phyloP scores from a whole-genome alignment of 1,139 yeast species.

The Candida sp. region DNA sequence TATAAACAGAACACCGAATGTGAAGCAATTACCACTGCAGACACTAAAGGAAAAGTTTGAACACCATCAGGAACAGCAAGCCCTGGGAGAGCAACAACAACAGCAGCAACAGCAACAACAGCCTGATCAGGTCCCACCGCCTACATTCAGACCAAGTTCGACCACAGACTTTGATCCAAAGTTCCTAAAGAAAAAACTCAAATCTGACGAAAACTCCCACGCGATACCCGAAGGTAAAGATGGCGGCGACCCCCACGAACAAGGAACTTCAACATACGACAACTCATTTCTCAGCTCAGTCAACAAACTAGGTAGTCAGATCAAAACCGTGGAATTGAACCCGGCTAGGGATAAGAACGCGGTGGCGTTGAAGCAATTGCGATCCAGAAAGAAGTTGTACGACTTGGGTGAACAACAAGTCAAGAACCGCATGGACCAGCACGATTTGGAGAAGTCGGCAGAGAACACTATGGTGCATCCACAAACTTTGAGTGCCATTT shows the following conservation, averaged over 20 bases:
- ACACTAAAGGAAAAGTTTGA: constrained; percentile 22
- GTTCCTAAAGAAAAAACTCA: constrained; percentile 22
- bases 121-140: not conserved
- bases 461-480: constrained; percentile 41
- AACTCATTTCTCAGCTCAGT: constrained; percentile 31
- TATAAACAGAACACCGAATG: constrained; percentile 22
- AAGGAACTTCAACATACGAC: constrained; percentile 25
- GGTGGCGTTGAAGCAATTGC: constrained; percentile 38
- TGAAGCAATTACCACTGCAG: constrained; percentile 30
- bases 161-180: constrained; percentile 22
- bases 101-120: not conserved
- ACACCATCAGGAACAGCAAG: constrained; percentile 10
- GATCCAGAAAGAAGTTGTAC: constrained; percentile 31
- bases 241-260: constrained; percentile 48
- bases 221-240: constrained; percentile 40
- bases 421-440: constrained; percentile 5
- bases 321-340: constrained; percentile 29
- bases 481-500: constrained; percentile 36
- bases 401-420: constrained; percentile 30
- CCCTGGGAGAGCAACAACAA: not conserved
- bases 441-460: constrained; percentile 1
- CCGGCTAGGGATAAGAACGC: constrained; percentile 19
- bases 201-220: constrained; percentile 9
- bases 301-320: constrained; percentile 39
- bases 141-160: constrained; percentile 8